phyloP scores from a whole-genome alignment of 2,329 filamentous ascomycete species.

The Periconia sp. region DNA sequence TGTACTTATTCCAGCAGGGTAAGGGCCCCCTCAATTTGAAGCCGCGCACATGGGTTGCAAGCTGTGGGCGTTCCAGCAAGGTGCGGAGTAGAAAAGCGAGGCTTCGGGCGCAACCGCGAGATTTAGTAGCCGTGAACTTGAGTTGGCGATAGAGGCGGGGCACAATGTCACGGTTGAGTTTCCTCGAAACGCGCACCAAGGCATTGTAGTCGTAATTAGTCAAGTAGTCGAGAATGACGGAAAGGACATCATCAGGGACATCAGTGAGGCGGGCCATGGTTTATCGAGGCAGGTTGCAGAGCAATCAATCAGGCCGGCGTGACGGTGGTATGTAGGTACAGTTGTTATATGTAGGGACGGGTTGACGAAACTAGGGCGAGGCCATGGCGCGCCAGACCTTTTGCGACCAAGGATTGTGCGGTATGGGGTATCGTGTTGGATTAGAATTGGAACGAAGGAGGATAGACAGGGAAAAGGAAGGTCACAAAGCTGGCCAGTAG shows the following conservation, averaged over 20 bases:
- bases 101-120: conserved; percentile 18
- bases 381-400: no score
- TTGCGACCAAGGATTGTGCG: not conserved
- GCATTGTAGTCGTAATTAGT: conserved; percentile 13
- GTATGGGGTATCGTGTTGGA: no score
- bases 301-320: not conserved
- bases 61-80: conserved; percentile 20
- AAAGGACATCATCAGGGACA: conserved; percentile 15
- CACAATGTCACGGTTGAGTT: conserved; percentile 12
- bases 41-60: conserved; percentile 14
- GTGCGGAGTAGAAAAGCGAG: conserved; percentile 23
- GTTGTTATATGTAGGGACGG: no score
- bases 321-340: no score
- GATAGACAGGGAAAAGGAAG: conserved; percentile 11
- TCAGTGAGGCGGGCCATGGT: conserved; percentile 20
- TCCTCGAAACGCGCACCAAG: conserved; percentile 16
- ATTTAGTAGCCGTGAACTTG: conserved; percentile 19
- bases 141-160: conserved; percentile 23
- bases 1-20: conserved; percentile 21
- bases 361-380: not conserved
- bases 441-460: conserved; percentile 8
- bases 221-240: conserved; percentile 17
- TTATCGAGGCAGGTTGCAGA: not conserved
- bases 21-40: conserved; percentile 19
- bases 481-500: conserved; percentile 5